Base-by-base conservation (phyloP, 306 rosid species). In the Morella rubra region DNA sequence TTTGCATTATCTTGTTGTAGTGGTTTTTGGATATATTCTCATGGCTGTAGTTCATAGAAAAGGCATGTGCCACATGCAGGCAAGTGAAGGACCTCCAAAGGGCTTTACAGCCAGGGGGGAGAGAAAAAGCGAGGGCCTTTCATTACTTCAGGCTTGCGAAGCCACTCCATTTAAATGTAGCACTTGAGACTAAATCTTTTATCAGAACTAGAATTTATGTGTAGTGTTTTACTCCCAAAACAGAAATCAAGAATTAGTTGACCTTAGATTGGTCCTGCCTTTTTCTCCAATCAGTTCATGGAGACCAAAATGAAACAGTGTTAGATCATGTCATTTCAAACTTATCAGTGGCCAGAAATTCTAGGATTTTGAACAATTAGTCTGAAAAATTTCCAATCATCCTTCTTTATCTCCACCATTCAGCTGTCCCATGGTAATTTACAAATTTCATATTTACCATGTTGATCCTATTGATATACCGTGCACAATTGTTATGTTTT, bases 1-100 rank as follows among this genome's bases (percentile, higher is more conserved):
- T n/a, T 55, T 86, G 62, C 59, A 27, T 45, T 77, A 61, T 71
- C 1, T 1, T 27, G 70, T 40, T 80, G 5, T 0, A 50, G 6
- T n/a, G 18, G 24, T 11, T 61, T 19, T 20, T 81, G 58, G 54
- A 59, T 20, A 52, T 52, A 59, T 22, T 76, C 15, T 5, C 24
- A 19, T 22, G 56, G 41, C 52, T 74, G 16, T 78, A 46, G 44
- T 42, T 74, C 32, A 27, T 52, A 22, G 44, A 22, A 6, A 47
- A 45, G 54, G 16, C 46, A 45, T 46, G 42, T 61, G 15, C 32
- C 32, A 27, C 32, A 27, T 27, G 1, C 32, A 27, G 32, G 32
- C 32, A 27, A 27, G 32, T 27, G 32, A 27, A 1, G 32, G 32
- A 27, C 32, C 32, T 27, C 32, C 32, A 1, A 27, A 27, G 32